Evolutionary conservation across 179 eudicot species (phyloP).

Genomic region (Beta macrorhiza): DNA sequence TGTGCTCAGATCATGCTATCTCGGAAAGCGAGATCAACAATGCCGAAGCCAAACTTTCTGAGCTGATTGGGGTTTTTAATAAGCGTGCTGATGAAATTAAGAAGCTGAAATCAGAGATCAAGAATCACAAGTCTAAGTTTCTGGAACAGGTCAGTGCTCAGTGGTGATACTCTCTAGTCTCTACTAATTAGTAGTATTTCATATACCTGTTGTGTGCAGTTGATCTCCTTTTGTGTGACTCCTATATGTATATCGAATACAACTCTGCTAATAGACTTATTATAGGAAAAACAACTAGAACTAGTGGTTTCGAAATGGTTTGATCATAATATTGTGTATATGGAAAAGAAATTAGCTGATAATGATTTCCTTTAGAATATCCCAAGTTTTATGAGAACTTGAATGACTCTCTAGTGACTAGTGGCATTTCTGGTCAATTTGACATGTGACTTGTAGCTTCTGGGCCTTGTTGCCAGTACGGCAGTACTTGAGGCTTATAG

Average conservation of each 20-base stretch:
- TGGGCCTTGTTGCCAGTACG: background rate
- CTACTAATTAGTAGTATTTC: background rate
- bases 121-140: constrained; percentile 43
- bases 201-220: constrained; percentile 8
- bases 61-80: constrained; percentile 34
- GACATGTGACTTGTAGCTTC: background rate
- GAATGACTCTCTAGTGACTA: background rate
- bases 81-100: constrained; percentile 33
- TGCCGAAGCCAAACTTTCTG: constrained; percentile 44
- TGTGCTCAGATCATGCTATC: constrained; percentile 30
- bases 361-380: too few relatives aligned
- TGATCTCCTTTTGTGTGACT: background rate
- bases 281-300: background rate
- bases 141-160: constrained; percentile 57
- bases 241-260: background rate
- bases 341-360: too few relatives aligned
- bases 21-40: constrained; percentile 35
- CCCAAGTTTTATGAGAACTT: background rate
- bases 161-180: constrained; percentile 38
- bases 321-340: too few relatives aligned
- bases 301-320: background rate
- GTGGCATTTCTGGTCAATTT: background rate
- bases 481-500: background rate
- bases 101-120: constrained; percentile 38
- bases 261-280: background rate